Evolutionary conservation across 2,329 filamentous ascomycete genomes (phyloP).

Genomic region (Colletotrichum echinochloae): DNA sequence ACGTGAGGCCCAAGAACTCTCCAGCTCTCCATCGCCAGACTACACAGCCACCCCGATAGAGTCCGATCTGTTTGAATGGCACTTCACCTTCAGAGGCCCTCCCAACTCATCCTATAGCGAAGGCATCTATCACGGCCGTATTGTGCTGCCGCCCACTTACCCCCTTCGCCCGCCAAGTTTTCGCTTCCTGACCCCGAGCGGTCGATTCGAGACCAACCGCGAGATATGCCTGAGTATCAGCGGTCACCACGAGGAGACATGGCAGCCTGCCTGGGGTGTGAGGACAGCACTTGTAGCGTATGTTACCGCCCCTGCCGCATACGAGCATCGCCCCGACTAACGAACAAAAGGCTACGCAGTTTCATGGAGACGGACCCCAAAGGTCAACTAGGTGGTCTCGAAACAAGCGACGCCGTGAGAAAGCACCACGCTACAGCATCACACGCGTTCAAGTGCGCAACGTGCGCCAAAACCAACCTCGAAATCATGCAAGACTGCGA

Average conservation of each 20-base stretch:
- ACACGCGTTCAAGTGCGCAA: constrained; percentile 73
- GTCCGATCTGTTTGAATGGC: constrained; percentile 96
- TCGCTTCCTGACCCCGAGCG: constrained; percentile 91
- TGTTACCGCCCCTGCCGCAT: constrained; percentile 29
- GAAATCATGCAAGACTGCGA: constrained; percentile 81
- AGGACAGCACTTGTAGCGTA: constrained; percentile 82
- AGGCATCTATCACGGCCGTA: constrained; percentile 95
- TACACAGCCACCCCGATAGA: constrained; percentile 89
- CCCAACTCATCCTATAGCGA: constrained; percentile 82
- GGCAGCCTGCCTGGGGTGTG: constrained; percentile 98
- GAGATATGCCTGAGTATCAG: constrained; percentile 96
- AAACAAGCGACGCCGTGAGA: constrained; percentile 76
- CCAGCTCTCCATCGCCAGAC: constrained; percentile 82
- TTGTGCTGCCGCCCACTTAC: constrained; percentile 89
- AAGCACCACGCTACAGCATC: constrained; percentile 77
- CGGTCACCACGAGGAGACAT: constrained; percentile 97
- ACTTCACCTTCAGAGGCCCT: constrained; percentile 95
- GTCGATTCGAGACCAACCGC: constrained; percentile 94
- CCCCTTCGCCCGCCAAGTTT: constrained; percentile 94
- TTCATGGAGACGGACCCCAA: constrained; percentile 94
- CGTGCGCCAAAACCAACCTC: constrained; percentile 77
- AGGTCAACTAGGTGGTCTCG: constrained; percentile 91
- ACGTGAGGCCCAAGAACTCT: constrained; percentile 90
- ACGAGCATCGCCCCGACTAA: background rate
- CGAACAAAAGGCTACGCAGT: constrained; percentile 68